A percentile compares a stretch with the other conserved stretches of the same genome.
These are phyloP conservation scores for Ogataea allantospora DNA, from an alignment of 805 yeast genomes.

Conservation along the genomic window DNA sequence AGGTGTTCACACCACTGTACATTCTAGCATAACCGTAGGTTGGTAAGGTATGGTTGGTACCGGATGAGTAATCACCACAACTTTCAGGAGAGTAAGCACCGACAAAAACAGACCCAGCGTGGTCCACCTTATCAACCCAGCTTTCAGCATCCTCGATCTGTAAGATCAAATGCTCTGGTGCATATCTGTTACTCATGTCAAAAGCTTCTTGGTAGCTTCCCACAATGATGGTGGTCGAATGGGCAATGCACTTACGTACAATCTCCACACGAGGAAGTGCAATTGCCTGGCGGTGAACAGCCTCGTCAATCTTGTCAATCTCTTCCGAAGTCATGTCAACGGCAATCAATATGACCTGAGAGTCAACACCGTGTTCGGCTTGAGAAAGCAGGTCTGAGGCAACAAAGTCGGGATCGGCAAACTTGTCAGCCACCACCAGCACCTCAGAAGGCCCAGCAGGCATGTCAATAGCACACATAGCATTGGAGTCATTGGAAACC, in stretches of 20 bases:
- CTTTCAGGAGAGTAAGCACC: slow-evolving; percentile 97
- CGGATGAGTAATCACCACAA: slow-evolving; percentile 97
- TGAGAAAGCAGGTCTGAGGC: slow-evolving; percentile 96
- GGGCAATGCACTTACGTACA: slow-evolving; percentile 87
- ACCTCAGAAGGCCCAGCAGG: slow-evolving; percentile 99
- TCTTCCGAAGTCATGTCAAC: slow-evolving; percentile 63
- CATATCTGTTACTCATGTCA: slow-evolving; percentile 83
- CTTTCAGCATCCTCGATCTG: slow-evolving; percentile 78
- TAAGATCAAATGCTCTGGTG: slow-evolving; percentile 96
- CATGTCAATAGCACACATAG: slow-evolving; percentile 96
- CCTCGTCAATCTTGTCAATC: slow-evolving; percentile 69
- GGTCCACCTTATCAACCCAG: slow-evolving; percentile 71
- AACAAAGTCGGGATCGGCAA: slow-evolving; percentile 91
- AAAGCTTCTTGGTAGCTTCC: slow-evolving; percentile 75
- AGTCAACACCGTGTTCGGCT: slow-evolving; percentile 98
- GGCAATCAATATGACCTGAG: slow-evolving; percentile 92
- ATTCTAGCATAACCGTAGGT: slow-evolving; percentile 98
- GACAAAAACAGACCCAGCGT: slow-evolving; percentile 96
- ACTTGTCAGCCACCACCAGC: slow-evolving; percentile 84
- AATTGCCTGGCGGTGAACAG: slow-evolving; percentile 80
- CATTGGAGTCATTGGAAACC: slow-evolving; percentile 92
- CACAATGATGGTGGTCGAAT: slow-evolving; percentile 79
- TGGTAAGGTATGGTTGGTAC: slow-evolving; percentile 98
- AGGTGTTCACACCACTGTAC: slow-evolving; percentile 96
- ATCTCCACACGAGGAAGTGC: slow-evolving; percentile 89